Base-by-base conservation (phyloP, 2,329 filamentous ascomycete species). In the Talaromyces marneffei region DNA sequence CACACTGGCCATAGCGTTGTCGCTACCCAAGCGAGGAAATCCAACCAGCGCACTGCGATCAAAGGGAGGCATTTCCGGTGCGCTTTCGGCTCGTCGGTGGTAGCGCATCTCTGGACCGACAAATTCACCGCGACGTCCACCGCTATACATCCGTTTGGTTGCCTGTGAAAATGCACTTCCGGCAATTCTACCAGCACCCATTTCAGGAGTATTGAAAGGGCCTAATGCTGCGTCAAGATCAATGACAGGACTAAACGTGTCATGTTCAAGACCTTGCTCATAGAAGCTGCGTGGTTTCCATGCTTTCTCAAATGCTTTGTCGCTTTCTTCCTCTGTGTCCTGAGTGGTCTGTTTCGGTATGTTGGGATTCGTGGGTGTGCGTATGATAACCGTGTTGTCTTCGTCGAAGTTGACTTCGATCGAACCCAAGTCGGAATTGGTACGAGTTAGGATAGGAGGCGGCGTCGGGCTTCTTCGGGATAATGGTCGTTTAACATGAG, bases 211-310 rank as follows among this genome's bases (percentile, higher is more conserved):
- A 69, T 95, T 94, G 75, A 96, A 96, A 0, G 93, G 92, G 1
- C 92, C 92, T 1, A 97, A 82, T 27, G 93, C 94, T 18, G 92
- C 93, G 76, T 99, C 94, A 44, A 99, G 79, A 73, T 99, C 94
- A 65, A 99, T 95, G 74, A 97, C 88, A 7, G 90, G 87, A 69
- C 87, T 90, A 57, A 87, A 83, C 2, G 84, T 74, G 62, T 95
- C 90, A 52, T 87, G 85, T 8, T 85, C 81, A 2, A 70, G 64
- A 40, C 57, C 71, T 63, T 78, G 76, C 50, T 78, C 76, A 52
- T 78, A 78, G 58, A 78, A 78, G 57, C 75, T 78, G 57, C 71
- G 70, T 23, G 76, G 76, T 64, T 78, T 78, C 76, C 76, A 78
- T 7, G 76, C 68, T 7, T 65, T 69, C 53, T 78, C 76, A 48